phyloP scores from a whole-genome alignment of 2,329 filamentous ascomycete genomes.

The Daldinia sp. region DNA sequence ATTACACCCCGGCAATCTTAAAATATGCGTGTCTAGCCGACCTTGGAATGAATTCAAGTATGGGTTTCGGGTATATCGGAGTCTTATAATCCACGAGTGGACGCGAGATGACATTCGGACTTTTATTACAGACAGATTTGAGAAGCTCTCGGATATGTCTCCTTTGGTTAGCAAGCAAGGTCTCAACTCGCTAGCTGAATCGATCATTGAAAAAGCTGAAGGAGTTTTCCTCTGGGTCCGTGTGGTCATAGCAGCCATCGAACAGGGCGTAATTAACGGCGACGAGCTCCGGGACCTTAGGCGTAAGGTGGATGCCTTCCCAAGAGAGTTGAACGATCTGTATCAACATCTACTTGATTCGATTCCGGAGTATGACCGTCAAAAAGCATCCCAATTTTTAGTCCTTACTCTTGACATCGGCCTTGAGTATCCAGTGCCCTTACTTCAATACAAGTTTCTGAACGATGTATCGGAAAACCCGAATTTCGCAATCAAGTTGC shows the following conservation, averaged over 20 bases:
- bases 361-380: conserved; percentile 23
- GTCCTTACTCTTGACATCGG: conserved; percentile 3
- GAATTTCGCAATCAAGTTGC: conserved; percentile 19
- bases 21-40: conserved; percentile 38
- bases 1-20: conserved; percentile 4
- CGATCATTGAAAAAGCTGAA: background rate
- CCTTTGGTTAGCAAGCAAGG: background rate
- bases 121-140: conserved; percentile 9
- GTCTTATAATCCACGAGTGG: conserved; percentile 33
- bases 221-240: conserved; percentile 2
- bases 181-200: background rate
- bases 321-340: conserved; percentile 33
- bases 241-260: conserved; percentile 24
- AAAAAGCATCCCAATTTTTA: conserved; percentile 26
- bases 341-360: conserved; percentile 37
- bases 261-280: conserved; percentile 37
- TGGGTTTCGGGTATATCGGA: conserved; percentile 24
- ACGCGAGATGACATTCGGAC: conserved; percentile 31
- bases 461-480: conserved; percentile 22
- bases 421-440: background rate
- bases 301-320: conserved; percentile 29
- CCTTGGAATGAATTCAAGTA: conserved; percentile 39
- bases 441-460: conserved; percentile 27
- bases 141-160: background rate
- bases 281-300: conserved; percentile 28